A percentile compares a stretch with the other conserved stretches of the same genome.
Conservation (phyloP, 345 rosid genomes). For the Microthlaspi erraticum region DNA sequence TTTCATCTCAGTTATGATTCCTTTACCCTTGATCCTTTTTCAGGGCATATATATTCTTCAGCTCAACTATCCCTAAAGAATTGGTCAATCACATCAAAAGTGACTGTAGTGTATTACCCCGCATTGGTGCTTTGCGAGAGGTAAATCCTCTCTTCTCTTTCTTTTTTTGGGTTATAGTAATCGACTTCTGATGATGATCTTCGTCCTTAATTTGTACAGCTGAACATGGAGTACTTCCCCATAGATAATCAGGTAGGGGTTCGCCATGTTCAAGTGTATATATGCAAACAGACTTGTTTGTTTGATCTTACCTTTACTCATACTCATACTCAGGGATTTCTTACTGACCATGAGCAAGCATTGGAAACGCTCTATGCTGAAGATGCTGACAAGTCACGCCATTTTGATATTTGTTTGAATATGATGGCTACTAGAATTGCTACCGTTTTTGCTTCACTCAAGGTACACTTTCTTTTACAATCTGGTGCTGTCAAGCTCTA, state of each 20-base stretch:
- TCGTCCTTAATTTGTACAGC: too few species aligned
- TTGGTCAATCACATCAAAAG: constrained; percentile 85
- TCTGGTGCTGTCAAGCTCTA: too few species aligned
- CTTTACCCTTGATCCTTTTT: background rate
- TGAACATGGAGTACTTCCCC: constrained; percentile 95
- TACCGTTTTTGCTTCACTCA: constrained; percentile 90
- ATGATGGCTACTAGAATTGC: constrained; percentile 85
- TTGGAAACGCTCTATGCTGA: constrained; percentile 66
- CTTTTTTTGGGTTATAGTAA: too few species aligned
- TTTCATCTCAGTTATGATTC: background rate
- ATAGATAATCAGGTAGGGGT: constrained; percentile 74
- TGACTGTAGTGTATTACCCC: constrained; percentile 84
- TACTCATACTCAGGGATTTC: constrained; percentile 65
- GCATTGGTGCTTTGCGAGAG: constrained; percentile 94
- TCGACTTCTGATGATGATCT: too few species aligned
- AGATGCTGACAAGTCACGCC: constrained; percentile 62
- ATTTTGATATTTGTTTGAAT: constrained; percentile 68
- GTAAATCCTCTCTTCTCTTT: constrained; percentile 37
- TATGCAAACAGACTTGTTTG: too few species aligned
- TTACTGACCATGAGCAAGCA: constrained; percentile 89
- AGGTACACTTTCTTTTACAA: too few species aligned
- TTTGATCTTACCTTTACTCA: too few species aligned
- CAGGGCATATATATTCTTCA: constrained; percentile 90
- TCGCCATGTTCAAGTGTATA: too few species aligned
- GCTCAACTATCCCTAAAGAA: constrained; percentile 74